A percentile compares a stretch with the other conserved stretches of the same genome.
phyloP scores from a whole-genome alignment of 768 basidiomycete genomes.

The Omphalotus guepiniiformis region DNA sequence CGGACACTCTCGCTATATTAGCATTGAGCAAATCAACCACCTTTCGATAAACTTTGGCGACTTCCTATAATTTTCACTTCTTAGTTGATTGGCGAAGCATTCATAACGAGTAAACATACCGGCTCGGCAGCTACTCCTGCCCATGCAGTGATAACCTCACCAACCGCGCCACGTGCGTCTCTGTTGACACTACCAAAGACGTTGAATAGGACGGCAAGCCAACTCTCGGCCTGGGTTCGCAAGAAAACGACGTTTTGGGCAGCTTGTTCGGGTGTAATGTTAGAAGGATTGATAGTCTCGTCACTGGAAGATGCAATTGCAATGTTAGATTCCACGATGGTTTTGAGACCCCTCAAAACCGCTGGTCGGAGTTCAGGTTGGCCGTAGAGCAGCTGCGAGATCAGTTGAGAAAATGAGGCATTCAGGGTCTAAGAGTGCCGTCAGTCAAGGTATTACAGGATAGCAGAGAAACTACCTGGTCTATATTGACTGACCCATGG shows the following conservation, averaged over 20 bases:
- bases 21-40: slow-evolving; percentile 68
- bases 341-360: slow-evolving; percentile 76
- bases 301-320: slow-evolving; percentile 39
- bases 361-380: slow-evolving; percentile 81
- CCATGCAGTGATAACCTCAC: slow-evolving; percentile 89
- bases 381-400: slow-evolving; percentile 89
- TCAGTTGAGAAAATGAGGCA: slow-evolving; percentile 76
- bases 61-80: slow-evolving; percentile 53
- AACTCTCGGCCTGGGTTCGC: slow-evolving; percentile 78
- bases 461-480: slow-evolving; percentile 41
- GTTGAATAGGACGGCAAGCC: slow-evolving; percentile 95
- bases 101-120: slow-evolving; percentile 32
- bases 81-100: not conserved
- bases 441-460: slow-evolving; percentile 5
- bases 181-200: slow-evolving; percentile 85
- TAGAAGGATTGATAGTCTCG: slow-evolving; percentile 24
- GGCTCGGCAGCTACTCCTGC: slow-evolving; percentile 69
- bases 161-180: slow-evolving; percentile 72
- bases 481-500: slow-evolving; percentile 70
- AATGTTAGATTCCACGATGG: slow-evolving; percentile 77
- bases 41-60: slow-evolving; percentile 77
- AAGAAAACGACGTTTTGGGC: slow-evolving; percentile 66
- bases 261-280: slow-evolving; percentile 57
- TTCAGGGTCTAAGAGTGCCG: slow-evolving; percentile 57
- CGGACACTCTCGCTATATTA: slow-evolving; percentile 45